Base-by-base conservation (phyloP, 768 basidiomycete species). In the Leccinum aurantiacum region DNA sequence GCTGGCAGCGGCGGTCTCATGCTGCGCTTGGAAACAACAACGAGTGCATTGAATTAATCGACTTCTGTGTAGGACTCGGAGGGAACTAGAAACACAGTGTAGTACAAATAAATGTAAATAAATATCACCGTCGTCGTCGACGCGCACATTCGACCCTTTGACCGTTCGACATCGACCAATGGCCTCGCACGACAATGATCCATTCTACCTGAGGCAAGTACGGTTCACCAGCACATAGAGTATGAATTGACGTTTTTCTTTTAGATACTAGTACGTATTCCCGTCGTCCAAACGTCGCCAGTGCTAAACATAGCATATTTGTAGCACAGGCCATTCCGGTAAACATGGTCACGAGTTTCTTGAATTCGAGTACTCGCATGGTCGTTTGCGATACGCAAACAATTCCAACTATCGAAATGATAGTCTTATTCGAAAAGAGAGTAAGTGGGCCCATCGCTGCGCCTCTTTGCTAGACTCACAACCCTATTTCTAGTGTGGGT, bases 331-430 rank as follows among this genome's bases (percentile, higher is more conserved):
- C n/a, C 96, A 99, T 76, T 95, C 94, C 69, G 96, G 96, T 61
- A 95, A 95, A 74, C 95, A 96, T 69, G 95, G 94, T 22, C 95
- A 97, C 77, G 95, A 97, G 74, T 98, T 98, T 74, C 82, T 99
- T 50, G 96, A 99, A 74, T 99, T 98, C 69, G 96, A 98, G 75
- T 98, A 98, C 78, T 90, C 93, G 14, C 92, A 95, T 79, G 96
- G 96, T 41, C 89, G 96, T 65, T 83, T 98, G 57, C 86, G 97
- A 65, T 99, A 98, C 74, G 97, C 97, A 62, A 96, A 98, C 81
- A 98, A 98, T 81, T 98, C 96, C 10, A 99, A 99, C 77, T 99
- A 99, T 78, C 80, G 97, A 33, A 98, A 98, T 68, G 97, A 99
- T 78, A 91, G 89, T 74, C 79, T 99, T 53, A 98, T 99, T 72